Evolutionary conservation across 257 asterid genomes (phyloP), one percentile per base, ranked within the genome.

Genomic region (Rauvolfia tetraphylla): DNA sequence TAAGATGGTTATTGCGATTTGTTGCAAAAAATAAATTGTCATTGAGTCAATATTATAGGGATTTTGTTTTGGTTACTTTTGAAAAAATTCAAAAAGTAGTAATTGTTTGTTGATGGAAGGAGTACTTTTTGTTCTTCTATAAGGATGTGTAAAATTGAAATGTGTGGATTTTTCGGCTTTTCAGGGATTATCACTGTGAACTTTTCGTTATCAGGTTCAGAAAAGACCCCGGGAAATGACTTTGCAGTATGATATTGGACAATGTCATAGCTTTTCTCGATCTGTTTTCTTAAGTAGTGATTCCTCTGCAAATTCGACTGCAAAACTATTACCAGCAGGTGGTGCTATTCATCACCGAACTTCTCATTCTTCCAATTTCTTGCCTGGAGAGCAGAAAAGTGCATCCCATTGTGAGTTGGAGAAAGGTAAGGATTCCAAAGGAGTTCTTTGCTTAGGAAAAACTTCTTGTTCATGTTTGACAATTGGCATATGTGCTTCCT

Each of bases 181-280:
- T 48, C 76, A 72, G 76, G 76, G 76, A 72, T 78, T 84, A 72
- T 79, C 97, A 94, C 72, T 94, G 98, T 88, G 91, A 87, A 59
- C 89, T 89, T 54, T 29, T 94, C 97, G 98, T 56, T 92, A 94
- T 84, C 81, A 82, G 75, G 38, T 65, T 74, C 79, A 73, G 72
- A 90, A 76, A 82, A 78, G 25, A 48, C 81, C 85, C 76, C 87
- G 25, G 49, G 82, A 83, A 65, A 73, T 68, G 78, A 62, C 80
- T 56, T 62, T 83, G 27, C 83, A 78, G 71, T 78, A 56, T 67
- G 81, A 78, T 75, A 75, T 79, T 56, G 20, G 61, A 58, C 85
- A 65, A 75, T 75, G 51, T 73, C 79, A 62, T 83, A 83, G 88
- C 75, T 58, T 73, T 51, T 86, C 71, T 82, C 81, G 86, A 75